Conservation (phyloP, 139 green algal species). For the Picochlorum sp. region DNA sequence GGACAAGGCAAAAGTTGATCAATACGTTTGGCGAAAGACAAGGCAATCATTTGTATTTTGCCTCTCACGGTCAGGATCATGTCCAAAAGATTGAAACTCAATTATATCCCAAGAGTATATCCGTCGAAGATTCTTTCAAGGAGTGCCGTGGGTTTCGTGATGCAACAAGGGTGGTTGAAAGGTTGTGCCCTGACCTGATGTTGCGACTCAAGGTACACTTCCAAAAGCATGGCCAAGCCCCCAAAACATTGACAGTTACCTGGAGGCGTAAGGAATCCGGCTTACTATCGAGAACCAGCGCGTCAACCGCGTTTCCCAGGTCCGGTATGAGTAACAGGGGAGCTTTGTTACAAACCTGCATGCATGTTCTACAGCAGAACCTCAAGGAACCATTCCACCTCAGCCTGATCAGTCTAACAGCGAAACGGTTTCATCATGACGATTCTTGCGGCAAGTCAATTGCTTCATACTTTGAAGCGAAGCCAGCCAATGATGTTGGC, state of each 20-base stretch:
- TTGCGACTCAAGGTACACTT: slow-evolving; percentile 48
- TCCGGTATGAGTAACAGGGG: not conserved
- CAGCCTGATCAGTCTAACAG: slow-evolving; percentile 62
- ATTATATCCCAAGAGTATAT: slow-evolving; percentile 57
- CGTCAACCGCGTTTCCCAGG: slow-evolving; percentile 40
- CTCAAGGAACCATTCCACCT: slow-evolving; percentile 48
- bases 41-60: slow-evolving; percentile 17
- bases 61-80: slow-evolving; percentile 41
- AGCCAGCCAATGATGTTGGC: not conserved
- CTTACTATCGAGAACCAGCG: slow-evolving; percentile 32
- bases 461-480: slow-evolving; percentile 4
- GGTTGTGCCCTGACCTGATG: slow-evolving; percentile 65
- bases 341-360: slow-evolving; percentile 8
- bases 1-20: slow-evolving; percentile 23
- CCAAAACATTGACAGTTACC: slow-evolving; percentile 53
- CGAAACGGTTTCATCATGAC: slow-evolving; percentile 20
- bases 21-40: slow-evolving; percentile 35
- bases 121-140: slow-evolving; percentile 66
- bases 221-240: slow-evolving; percentile 27
- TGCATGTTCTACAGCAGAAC: slow-evolving; percentile 20
- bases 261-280: slow-evolving; percentile 46
- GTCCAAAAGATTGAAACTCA: slow-evolving; percentile 36
- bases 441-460: slow-evolving; percentile 21
- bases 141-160: slow-evolving; percentile 27
- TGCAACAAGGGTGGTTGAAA: slow-evolving; percentile 29